Evolutionary conservation across 2,329 filamentous ascomycete genomes (phyloP).

Genomic region (Sodiomyces alkalinus): DNA sequence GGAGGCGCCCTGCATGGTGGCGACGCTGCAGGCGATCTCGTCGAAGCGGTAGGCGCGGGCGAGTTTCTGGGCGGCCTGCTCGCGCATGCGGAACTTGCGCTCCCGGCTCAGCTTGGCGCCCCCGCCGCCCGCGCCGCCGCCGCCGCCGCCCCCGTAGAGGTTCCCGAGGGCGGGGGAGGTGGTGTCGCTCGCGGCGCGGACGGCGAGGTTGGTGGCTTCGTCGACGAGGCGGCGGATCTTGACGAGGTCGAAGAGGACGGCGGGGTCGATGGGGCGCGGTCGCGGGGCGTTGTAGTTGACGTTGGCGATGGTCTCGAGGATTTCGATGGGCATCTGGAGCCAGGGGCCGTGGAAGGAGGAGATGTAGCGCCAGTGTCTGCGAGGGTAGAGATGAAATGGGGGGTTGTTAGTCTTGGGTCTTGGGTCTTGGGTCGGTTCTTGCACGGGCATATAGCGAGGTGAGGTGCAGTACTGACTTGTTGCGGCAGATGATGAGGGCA

Average conservation of each 20-base stretch:
- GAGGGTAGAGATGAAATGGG: not conserved
- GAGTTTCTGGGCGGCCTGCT: slow-evolving; percentile 66
- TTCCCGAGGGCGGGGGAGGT: slow-evolving; percentile 48
- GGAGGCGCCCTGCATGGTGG: slow-evolving; percentile 68
- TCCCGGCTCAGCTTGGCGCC: slow-evolving; percentile 58
- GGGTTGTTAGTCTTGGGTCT: too few species aligned
- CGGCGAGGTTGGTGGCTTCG: slow-evolving; percentile 62
- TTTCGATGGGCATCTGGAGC: slow-evolving; percentile 64
- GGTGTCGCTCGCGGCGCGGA: slow-evolving; percentile 61
- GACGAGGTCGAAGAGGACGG: slow-evolving; percentile 69
- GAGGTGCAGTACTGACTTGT: slow-evolving; percentile 39
- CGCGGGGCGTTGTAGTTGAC: slow-evolving; percentile 65
- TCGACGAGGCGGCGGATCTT: slow-evolving; percentile 71
- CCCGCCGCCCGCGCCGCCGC: slow-evolving; percentile 20
- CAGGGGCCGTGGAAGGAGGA: slow-evolving; percentile 73
- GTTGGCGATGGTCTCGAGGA: slow-evolving; percentile 64
- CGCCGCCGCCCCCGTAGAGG: slow-evolving; percentile 24
- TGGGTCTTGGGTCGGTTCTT: too few species aligned
- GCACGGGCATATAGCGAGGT: too few species aligned
- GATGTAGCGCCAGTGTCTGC: slow-evolving; percentile 72
- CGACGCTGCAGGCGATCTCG: slow-evolving; percentile 70
- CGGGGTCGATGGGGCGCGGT: slow-evolving; percentile 63
- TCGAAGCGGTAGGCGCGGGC: slow-evolving; percentile 65
- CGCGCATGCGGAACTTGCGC: slow-evolving; percentile 63
- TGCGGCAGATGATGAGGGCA: slow-evolving; percentile 46